These are phyloP conservation scores for Colletotrichum sp. DNA, from an alignment of 2,329 filamentous ascomycete species.

Conservation along the genomic window DNA sequence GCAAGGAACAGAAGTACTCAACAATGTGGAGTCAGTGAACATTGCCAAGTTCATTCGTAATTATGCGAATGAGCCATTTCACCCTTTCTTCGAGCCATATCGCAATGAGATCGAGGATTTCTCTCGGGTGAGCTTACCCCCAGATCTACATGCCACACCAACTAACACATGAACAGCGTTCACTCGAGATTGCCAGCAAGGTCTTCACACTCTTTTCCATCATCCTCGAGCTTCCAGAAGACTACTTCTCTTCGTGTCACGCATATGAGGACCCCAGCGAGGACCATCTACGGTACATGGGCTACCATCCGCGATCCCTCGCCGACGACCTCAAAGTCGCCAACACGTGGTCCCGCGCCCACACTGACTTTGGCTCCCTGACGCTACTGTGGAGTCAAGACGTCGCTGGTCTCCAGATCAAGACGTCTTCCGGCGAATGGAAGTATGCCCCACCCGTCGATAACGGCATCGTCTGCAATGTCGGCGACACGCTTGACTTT, in stretches of 20 bases:
- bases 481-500: conserved; percentile 33
- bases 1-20: conserved; percentile 31
- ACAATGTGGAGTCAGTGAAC: conserved; percentile 60
- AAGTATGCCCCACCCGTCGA: conserved; percentile 48
- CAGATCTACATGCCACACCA: conserved; percentile 35
- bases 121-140: conserved; percentile 40
- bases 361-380: conserved; percentile 57
- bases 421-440: conserved; percentile 40
- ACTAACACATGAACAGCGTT: conserved; percentile 29
- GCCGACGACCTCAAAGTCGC: conserved; percentile 38
- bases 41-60: conserved; percentile 53
- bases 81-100: conserved; percentile 39
- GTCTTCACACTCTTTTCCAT: conserved; percentile 39
- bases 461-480: conserved; percentile 50
- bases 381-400: conserved; percentile 60
- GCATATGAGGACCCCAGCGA: conserved; percentile 55
- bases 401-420: conserved; percentile 56
- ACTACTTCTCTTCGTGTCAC: conserved; percentile 56
- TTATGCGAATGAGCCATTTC: conserved; percentile 39
- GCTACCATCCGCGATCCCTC: conserved; percentile 48
- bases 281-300: conserved; percentile 61
- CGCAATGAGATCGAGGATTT: conserved; percentile 54
- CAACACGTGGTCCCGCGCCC: conserved; percentile 32
- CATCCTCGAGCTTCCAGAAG: conserved; percentile 57
- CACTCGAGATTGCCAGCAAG: conserved; percentile 32